A percentile compares a stretch with the other conserved stretches of the same genome.
Conservation (phyloP, 164 flowering plant species). For the Cinnamomum micranthum region DNA sequence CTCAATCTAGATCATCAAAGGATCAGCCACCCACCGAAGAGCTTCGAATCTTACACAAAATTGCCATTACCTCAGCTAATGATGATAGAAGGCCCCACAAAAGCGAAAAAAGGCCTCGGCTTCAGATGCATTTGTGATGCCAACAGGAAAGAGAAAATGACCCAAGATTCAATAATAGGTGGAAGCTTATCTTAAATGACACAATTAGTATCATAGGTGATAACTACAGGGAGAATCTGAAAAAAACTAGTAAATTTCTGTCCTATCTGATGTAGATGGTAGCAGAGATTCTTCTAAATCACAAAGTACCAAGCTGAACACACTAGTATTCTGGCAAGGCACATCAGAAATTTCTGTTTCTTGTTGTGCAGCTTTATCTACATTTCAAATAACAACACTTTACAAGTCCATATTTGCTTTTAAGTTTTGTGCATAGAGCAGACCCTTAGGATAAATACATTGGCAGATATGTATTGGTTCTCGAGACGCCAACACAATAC, state of each 20-base stretch:
- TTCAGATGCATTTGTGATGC: neutral
- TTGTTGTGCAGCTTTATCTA: neutral
- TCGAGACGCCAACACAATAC: neutral
- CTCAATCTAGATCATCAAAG: neutral
- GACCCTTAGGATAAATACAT: neutral
- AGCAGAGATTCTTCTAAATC: neutral
- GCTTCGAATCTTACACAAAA: neutral
- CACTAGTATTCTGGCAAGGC: neutral
- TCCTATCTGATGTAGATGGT: neutral
- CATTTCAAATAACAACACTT: neutral
- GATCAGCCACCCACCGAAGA: neutral
- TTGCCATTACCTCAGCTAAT: neutral
- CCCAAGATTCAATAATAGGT: neutral
- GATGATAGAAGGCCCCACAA: neutral
- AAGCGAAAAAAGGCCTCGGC: neutral
- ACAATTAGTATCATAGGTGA: neutral
- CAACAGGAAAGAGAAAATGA: neutral
- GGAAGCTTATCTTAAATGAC: neutral
- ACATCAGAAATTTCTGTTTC: neutral
- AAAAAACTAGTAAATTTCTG: neutral
- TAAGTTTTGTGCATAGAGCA: too few relatives aligned
- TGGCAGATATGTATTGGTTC: neutral
- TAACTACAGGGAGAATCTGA: neutral
- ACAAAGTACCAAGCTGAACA: neutral
- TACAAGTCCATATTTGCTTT: too few relatives aligned